These are phyloP conservation scores for Paecilomyces dactylethromorphus DNA, from an alignment of 2,329 filamentous ascomycete genomes.

Conservation along the genomic window DNA sequence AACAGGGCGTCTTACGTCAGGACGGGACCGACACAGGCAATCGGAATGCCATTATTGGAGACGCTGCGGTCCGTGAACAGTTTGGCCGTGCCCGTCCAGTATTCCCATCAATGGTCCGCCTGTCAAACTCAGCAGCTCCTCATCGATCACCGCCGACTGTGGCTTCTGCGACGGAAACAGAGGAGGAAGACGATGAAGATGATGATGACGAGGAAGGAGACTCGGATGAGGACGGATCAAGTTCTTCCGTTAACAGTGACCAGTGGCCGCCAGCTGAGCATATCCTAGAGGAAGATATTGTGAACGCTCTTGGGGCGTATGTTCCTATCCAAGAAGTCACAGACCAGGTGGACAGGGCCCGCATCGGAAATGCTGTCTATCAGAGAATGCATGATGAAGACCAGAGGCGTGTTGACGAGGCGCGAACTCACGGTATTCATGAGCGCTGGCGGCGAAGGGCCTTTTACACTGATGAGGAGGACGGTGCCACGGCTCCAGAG, in stretches of 20 bases:
- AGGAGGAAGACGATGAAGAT: slow-evolving; percentile 12
- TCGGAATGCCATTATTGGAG: slow-evolving; percentile 54
- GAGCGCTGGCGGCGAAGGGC: slow-evolving; percentile 70
- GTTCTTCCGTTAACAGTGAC: slow-evolving; percentile 21
- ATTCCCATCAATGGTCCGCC: slow-evolving; percentile 22
- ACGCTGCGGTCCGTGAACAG: slow-evolving; percentile 33
- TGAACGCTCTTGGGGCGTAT: slow-evolving; percentile 35
- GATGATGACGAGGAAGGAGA: slow-evolving; percentile 15
- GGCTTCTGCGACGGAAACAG: slow-evolving; percentile 6
- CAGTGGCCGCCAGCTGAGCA: slow-evolving; percentile 35
- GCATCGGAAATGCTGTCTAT: slow-evolving; percentile 31
- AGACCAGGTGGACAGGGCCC: slow-evolving; percentile 34
- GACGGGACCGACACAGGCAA: slow-evolving; percentile 55
- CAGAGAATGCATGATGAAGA: slow-evolving; percentile 33
- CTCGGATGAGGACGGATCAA: slow-evolving; percentile 16
- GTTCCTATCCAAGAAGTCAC: slow-evolving; percentile 37
- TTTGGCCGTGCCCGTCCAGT: slow-evolving; percentile 27
- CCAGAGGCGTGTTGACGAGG: slow-evolving; percentile 29
- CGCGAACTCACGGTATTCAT: slow-evolving; percentile 44
- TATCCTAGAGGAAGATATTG: slow-evolving; percentile 34
- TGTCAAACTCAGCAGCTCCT: slow-evolving; percentile 11
- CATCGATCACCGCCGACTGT: slow-evolving; percentile 5
- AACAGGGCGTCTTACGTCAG: slow-evolving; percentile 53
- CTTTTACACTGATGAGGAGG: slow-evolving; percentile 82
- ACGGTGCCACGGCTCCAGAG: slow-evolving; percentile 60